Evolutionary conservation across 305 asterid genomes (phyloP).

Genomic region (Fraxinus latifolia): DNA sequence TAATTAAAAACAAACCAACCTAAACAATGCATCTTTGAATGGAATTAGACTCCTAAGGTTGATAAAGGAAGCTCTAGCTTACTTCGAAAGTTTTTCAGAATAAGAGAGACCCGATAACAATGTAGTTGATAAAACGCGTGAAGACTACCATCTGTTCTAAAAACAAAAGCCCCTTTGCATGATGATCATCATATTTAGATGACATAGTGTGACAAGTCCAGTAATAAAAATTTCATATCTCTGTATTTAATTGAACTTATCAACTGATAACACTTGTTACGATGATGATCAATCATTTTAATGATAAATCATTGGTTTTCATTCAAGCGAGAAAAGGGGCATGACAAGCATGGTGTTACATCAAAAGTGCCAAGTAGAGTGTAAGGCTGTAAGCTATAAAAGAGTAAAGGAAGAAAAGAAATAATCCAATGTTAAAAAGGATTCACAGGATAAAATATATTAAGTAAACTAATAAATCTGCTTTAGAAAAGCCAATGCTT

Average conservation of each 20-base stretch:
- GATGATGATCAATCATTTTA: not conserved
- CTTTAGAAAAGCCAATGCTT: conserved; percentile 80
- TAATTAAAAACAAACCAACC: not conserved
- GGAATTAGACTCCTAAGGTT: not conserved
- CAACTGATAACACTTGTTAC: not conserved
- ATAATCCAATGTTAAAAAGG: conserved; percentile 8
- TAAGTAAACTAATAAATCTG: conserved; percentile 6
- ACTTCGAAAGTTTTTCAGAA: not conserved
- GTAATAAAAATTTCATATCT: too few species aligned
- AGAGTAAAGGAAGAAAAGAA: not conserved
- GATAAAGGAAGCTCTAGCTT: not conserved
- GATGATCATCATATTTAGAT: not conserved
- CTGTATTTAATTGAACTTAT: too few species aligned
- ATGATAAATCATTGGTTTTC: not conserved
- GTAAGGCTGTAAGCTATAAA: not conserved
- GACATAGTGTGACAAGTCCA: not conserved
- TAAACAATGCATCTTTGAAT: not conserved
- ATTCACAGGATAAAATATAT: not conserved
- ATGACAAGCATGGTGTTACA: not conserved
- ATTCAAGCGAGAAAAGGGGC: not conserved
- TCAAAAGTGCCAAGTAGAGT: not conserved
- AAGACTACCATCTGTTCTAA: not conserved
- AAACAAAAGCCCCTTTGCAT: not conserved
- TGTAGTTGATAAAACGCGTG: not conserved
- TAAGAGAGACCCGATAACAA: not conserved